Conservation (phyloP, 371 early-diverging fungal species). For the Coemansia sp. region DNA sequence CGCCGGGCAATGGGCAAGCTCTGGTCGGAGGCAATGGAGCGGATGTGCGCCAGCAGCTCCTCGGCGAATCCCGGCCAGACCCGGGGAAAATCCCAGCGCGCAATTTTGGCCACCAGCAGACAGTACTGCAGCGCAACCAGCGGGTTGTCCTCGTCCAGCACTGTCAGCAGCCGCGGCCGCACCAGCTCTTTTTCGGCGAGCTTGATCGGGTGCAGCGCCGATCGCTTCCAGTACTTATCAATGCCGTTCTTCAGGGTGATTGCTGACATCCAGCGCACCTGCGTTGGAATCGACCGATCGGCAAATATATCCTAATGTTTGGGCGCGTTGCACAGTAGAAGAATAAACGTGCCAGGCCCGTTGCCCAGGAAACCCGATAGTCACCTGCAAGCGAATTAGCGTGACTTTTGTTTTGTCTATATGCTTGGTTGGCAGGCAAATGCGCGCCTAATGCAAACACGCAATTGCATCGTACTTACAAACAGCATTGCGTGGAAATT, state of each 20-base stretch:
- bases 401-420: not conserved
- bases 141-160: constrained; percentile 35
- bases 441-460: not conserved
- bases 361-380: no score
- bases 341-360: not conserved
- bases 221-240: constrained; percentile 84
- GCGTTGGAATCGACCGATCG: constrained; percentile 61
- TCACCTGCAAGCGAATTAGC: not conserved
- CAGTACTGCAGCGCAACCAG: constrained; percentile 45
- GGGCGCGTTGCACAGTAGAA: not conserved
- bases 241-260: constrained; percentile 88
- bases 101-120: constrained; percentile 42
- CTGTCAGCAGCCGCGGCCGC: constrained; percentile 27
- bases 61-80: constrained; percentile 43
- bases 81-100: constrained; percentile 50
- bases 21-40: constrained; percentile 10
- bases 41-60: constrained; percentile 16
- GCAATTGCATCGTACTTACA: constrained; percentile 23
- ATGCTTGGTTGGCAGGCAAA: no score
- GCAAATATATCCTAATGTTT: constrained; percentile 70
- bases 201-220: constrained; percentile 62
- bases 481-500: constrained; percentile 73
- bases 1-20: not conserved
- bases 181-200: constrained; percentile 40
- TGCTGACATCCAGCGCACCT: constrained; percentile 75